These are phyloP conservation scores for Penicillium crystallinum DNA, from an alignment of 495 filamentous ascomycete species.

Conservation along the genomic window DNA sequence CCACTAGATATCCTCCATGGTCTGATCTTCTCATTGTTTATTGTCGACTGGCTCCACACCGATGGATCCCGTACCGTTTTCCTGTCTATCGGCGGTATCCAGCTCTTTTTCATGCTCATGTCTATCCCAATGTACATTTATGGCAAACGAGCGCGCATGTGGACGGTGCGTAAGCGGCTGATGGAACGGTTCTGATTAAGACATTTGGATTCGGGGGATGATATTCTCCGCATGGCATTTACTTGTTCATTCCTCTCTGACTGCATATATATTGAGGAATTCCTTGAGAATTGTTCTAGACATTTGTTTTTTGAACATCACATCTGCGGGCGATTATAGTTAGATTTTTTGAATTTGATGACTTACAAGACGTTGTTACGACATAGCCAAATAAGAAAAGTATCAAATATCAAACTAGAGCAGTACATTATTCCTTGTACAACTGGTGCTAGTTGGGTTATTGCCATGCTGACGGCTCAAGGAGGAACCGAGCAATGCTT, in stretches of 20 bases:
- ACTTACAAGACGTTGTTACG: too few relatives aligned
- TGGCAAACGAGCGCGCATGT: conserved; percentile 92
- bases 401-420: too few relatives aligned
- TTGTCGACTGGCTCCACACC: conserved; percentile 73
- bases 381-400: too few relatives aligned
- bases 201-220: background rate
- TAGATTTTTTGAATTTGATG: too few relatives aligned
- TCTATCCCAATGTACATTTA: conserved; percentile 95
- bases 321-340: too few relatives aligned
- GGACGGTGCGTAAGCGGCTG: conserved; percentile 82
- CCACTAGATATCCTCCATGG: conserved; percentile 74
- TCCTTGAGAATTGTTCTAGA: background rate
- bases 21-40: conserved; percentile 84
- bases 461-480: too few relatives aligned
- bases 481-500: too few relatives aligned
- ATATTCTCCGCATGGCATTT: background rate
- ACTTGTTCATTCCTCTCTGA: background rate
- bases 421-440: too few relatives aligned
- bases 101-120: conserved; percentile 65
- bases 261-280: background rate
- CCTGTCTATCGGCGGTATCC: conserved; percentile 78
- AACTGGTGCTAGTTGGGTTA: too few relatives aligned
- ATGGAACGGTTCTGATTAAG: conserved; percentile 74
- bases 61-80: conserved; percentile 77
- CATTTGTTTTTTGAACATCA: background rate